phyloP scores from a whole-genome alignment of 2,329 filamentous ascomycete species.

The Pestalotiopsis sp. region DNA sequence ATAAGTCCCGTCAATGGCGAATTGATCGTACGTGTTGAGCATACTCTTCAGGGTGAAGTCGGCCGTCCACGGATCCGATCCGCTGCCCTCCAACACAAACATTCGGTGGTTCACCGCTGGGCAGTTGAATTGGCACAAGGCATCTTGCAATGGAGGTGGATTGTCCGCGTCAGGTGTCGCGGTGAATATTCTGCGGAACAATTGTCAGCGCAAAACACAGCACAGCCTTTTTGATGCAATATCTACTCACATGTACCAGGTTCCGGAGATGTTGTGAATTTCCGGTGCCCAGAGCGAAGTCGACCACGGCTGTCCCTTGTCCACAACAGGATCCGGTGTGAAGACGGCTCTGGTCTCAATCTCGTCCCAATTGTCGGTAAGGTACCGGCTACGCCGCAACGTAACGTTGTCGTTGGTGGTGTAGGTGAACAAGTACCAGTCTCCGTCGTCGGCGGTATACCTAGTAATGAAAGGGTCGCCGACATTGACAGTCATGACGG shows the following conservation, averaged over 20 bases:
- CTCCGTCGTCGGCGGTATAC: slow-evolving; percentile 30
- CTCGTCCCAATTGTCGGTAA: slow-evolving; percentile 43
- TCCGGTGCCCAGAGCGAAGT: slow-evolving; percentile 38
- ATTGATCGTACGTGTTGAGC: slow-evolving; percentile 38
- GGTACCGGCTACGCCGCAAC: slow-evolving; percentile 35
- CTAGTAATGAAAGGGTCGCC: slow-evolving; percentile 43
- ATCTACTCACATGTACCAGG: slow-evolving; percentile 10
- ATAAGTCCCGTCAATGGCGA: slow-evolving; percentile 39
- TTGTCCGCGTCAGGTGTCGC: slow-evolving; percentile 36
- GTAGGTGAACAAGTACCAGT: slow-evolving; percentile 44
- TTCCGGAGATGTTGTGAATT: slow-evolving; percentile 36
- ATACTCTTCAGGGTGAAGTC: slow-evolving; percentile 33
- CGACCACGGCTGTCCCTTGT: slow-evolving; percentile 31
- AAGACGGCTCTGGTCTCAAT: slow-evolving; percentile 38
- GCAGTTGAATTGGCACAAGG: slow-evolving; percentile 36
- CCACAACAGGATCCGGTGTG: slow-evolving; percentile 31
- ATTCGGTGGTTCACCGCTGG: slow-evolving; percentile 39
- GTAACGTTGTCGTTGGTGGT: slow-evolving; percentile 42
- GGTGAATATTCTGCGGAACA: slow-evolving; percentile 35
- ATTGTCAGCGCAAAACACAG: not conserved
- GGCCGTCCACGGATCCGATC: slow-evolving; percentile 35
- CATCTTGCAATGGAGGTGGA: slow-evolving; percentile 34
- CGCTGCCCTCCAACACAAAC: slow-evolving; percentile 35
- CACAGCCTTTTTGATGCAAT: not conserved
- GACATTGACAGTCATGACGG: slow-evolving; percentile 39